Conservation (phyloP, 2,329 filamentous ascomycete genomes). For the Nectriaceae sp. region DNA sequence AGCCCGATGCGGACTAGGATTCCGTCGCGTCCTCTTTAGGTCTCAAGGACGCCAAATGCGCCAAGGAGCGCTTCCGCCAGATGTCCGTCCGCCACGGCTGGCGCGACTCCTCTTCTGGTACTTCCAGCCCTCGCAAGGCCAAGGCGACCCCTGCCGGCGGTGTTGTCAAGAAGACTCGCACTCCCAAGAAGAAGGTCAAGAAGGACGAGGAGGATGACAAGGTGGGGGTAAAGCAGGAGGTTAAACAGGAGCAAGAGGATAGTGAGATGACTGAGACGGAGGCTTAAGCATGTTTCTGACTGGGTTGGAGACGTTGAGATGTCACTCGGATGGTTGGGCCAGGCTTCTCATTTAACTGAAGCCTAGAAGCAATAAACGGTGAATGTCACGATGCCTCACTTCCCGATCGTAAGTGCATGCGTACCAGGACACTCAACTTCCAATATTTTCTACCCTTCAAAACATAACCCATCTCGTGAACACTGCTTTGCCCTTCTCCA, state of each 20-base stretch:
- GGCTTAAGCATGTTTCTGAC: too few relatives aligned
- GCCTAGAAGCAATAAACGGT: too few relatives aligned
- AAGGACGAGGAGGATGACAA: slow-evolving; percentile 21
- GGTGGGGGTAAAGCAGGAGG: slow-evolving; percentile 11
- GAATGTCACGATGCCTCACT: too few relatives aligned
- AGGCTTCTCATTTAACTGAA: too few relatives aligned
- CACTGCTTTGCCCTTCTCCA: too few relatives aligned
- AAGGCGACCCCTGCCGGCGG: slow-evolving; percentile 22
- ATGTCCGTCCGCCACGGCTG: slow-evolving; percentile 44
- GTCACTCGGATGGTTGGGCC: too few relatives aligned
- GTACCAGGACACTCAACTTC: too few relatives aligned
- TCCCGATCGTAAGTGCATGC: too few relatives aligned
- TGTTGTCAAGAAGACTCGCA: slow-evolving; percentile 34
- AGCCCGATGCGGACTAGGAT: slow-evolving; percentile 44
- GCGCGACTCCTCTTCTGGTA: slow-evolving; percentile 27
- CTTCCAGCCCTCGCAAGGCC: slow-evolving; percentile 32
- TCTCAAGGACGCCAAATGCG: slow-evolving; percentile 44
- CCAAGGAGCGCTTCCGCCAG: slow-evolving; percentile 43
- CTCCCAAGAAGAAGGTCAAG: slow-evolving; percentile 35
- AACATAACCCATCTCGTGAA: too few relatives aligned
- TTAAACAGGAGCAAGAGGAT: slow-evolving; percentile 10
- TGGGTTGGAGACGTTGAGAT: too few relatives aligned
- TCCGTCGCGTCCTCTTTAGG: slow-evolving; percentile 37
- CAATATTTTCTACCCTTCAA: too few relatives aligned
- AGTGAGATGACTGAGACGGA: too few relatives aligned